Conservation (phyloP, 108 stramenopile species). For the Parietichytrium sp. region DNA sequence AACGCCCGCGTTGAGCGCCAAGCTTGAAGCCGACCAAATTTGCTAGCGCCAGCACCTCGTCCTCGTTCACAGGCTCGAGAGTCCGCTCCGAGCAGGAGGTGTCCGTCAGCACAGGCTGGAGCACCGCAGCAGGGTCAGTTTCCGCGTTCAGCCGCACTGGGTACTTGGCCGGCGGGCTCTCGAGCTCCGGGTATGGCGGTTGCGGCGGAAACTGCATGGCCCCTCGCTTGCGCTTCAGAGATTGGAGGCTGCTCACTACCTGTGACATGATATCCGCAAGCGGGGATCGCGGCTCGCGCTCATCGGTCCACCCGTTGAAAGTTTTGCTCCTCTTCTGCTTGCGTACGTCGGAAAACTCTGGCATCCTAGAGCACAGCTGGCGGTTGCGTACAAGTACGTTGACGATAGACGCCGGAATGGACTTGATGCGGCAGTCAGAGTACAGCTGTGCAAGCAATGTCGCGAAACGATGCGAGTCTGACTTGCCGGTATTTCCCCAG, state of each 20-base stretch:
- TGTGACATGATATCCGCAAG: conserved; percentile 29
- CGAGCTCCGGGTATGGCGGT: conserved; percentile 42
- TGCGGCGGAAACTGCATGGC: conserved; percentile 44
- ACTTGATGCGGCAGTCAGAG: conserved; percentile 44
- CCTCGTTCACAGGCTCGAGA: background rate
- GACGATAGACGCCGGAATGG: conserved; percentile 43
- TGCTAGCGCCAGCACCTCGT: conserved; percentile 6
- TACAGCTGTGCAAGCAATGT: conserved; percentile 41
- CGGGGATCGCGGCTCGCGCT: conserved; percentile 21
- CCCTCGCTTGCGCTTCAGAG: conserved; percentile 39
- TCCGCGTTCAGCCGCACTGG: background rate
- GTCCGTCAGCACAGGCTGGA: conserved; percentile 40
- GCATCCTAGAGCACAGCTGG: conserved; percentile 45
- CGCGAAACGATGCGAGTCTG: conserved; percentile 47
- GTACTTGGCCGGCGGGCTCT: background rate
- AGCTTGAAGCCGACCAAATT: background rate
- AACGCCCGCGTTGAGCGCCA: background rate
- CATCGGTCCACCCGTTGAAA: conserved; percentile 48
- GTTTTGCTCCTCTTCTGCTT: background rate
- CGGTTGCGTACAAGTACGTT: conserved; percentile 45
- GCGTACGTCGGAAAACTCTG: conserved; percentile 43
- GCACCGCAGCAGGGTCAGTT: no score
- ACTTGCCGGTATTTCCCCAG: conserved; percentile 29
- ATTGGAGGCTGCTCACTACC: conserved; percentile 29
- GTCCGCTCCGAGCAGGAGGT: conserved; percentile 33